Evolutionary conservation across 768 basidiomycete species (phyloP), one percentile per base, ranked within the genome.

Genomic region (Trametopsis cervina): DNA sequence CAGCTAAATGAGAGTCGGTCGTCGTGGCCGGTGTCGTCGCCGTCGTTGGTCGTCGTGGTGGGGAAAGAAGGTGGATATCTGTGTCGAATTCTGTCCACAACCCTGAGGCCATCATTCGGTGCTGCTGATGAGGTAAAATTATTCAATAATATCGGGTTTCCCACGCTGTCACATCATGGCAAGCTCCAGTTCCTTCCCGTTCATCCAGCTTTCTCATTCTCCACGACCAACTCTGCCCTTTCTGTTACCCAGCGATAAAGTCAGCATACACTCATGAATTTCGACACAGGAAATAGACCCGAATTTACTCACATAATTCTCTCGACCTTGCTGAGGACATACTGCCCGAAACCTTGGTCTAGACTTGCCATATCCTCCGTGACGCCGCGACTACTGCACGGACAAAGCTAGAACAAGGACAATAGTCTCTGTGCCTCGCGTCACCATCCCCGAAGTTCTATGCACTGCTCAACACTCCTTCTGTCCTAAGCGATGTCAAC

Each of bases 21-120:
- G 53, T 54, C 46, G 53, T 54, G 25, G 53, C 50, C 46, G 53
- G 44, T 36, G 44, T 47, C 41, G 53, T 54, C 42, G 53, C 46
- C 42, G 44, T 47, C 41, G 53, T 51, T 46, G 49, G 46, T 47
- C 41, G 44, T 54, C 49, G 53, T 54, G 53, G 53, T 54, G 27
- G 44, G 42, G 53, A 54, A 51, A 42, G 53, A 54, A 51, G 46
- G 50, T 44, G 49, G 53, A 47, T 46, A 51, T 47, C 38, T 33
- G 15, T 33, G 29, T 15, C 29, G 37, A 7, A 33, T 45, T 45
- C 26, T 33, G 29, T 15, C 15, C 29, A 33, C 29, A 33, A 33
- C 29, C 29, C 29, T 33, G 29, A 33, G 29, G 29, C n/a, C n/a
- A n/a, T n/a, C n/a, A 33, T 15, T 33, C 29, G 29, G 29, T 33